Base-by-base conservation (phyloP, 1,284 basidiomycete species). In the Phaffia rhodozyma region DNA sequence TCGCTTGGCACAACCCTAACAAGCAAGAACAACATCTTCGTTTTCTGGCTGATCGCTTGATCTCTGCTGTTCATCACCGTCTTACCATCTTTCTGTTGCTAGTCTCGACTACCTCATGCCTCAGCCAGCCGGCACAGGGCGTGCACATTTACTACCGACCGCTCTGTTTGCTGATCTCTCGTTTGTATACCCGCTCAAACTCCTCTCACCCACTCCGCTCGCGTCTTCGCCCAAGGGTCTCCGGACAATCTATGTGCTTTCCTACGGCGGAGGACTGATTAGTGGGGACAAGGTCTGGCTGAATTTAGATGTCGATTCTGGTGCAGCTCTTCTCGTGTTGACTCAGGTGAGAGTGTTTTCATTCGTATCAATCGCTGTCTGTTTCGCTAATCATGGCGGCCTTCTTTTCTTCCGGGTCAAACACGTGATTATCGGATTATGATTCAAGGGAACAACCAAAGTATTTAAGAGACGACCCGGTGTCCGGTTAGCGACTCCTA, bases 181-280 rank as follows among this genome's bases (percentile, higher is more conserved):
- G 21, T 89, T 86, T 54, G 81, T 84, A 2, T 97, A 97, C 73
- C 93, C 93, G 2, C 80, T 97, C 70, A 97, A 97, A 76, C 81
- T 97, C 27, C 79, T 97, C 66, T 85, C 88, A 3, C 89, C 91
- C 1, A 63, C 67, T 3, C 68, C 72, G 1, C 69, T 76, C 1
- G 73, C 75, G 25, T 74, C 76, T 11, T 72, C 76, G 65, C 75
- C 75, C 0, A 59, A 71, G 7, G 67, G 73, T 60, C 64, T 91
- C 20, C 85, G 83, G 6, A 78, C 87, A 56, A 83, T 86, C 25
- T 97, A 97, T 72, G 78, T 91, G 32, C 77, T 97, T 60, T 59
- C 85, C 84, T 97, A 97, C 70, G 94, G 94, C 1, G 94, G 94
- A 18, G 94, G 94, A 0, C 81, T 97, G 5, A 89, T 98, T 32